A percentile compares a stretch with the other conserved stretches of the same genome.
Conservation (phyloP, 2,329 filamentous ascomycete genomes). For the Hypoxylon rubiginosum region DNA sequence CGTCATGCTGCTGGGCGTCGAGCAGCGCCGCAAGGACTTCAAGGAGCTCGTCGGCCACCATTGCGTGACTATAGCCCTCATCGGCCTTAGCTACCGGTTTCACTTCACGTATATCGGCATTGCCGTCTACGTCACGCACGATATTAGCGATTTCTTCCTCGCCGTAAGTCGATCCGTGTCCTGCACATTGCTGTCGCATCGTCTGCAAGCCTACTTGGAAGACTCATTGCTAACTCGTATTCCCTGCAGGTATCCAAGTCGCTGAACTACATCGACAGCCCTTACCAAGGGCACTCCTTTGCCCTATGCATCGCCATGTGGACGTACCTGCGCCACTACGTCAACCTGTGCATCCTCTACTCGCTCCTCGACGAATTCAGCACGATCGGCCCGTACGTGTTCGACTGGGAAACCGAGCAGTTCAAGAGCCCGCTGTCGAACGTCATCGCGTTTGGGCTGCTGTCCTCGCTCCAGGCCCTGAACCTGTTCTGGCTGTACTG, state of each 20-base stretch:
- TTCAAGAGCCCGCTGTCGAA: slow-evolving; percentile 82
- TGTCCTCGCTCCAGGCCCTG: slow-evolving; percentile 77
- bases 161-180: slow-evolving; percentile 70
- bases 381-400: slow-evolving; percentile 79
- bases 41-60: slow-evolving; percentile 94
- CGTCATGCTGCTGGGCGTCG: slow-evolving; percentile 87
- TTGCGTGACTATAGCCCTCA: slow-evolving; percentile 87
- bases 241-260: slow-evolving; percentile 81
- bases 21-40: slow-evolving; percentile 95
- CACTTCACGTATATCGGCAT: slow-evolving; percentile 97
- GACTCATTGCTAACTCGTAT: slow-evolving; percentile 34
- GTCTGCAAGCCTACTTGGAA: not conserved
- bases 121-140: slow-evolving; percentile 93
- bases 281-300: slow-evolving; percentile 88
- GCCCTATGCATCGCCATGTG: slow-evolving; percentile 83
- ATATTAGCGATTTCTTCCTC: slow-evolving; percentile 95
- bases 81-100: slow-evolving; percentile 90
- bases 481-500: slow-evolving; percentile 88
- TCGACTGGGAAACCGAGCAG: slow-evolving; percentile 82
- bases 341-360: slow-evolving; percentile 82
- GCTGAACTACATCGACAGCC: slow-evolving; percentile 88
- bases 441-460: slow-evolving; percentile 73
- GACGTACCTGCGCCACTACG: slow-evolving; percentile 90
- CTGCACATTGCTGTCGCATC: not conserved
- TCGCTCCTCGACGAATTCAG: slow-evolving; percentile 81